Evolutionary conservation across 2,329 filamentous ascomycete species (phyloP), one percentile per base, ranked within the genome.

Genomic region (Ceratocystis eucalypticola): DNA sequence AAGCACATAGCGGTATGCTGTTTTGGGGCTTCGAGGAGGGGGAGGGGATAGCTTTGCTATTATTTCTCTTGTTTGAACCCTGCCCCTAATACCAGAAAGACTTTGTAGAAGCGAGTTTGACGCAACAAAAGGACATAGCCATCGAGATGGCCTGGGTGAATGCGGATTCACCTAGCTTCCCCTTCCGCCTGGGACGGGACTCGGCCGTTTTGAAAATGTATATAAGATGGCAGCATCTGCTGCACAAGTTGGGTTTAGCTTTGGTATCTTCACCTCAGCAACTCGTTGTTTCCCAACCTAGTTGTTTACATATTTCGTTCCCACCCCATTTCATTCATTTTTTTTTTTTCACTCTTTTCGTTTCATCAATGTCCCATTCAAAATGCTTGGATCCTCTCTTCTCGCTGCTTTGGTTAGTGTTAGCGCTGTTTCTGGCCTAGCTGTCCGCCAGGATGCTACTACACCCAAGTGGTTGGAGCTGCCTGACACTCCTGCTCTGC

Each of bases 401-500:
- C 46, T 67, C 20, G 37, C 53, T 37, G 50, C 65, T 15, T 62
- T 67, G 33, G 62, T 55, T 37, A 45, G 61, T 41, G 33, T 33
- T 22, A 25, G 41, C 61, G 33, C 41, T 22, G 61, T 57, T 62
- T 50, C 66, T 20, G 70, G 70, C 62, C 48, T 74, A 61, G 68
- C 71, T 45, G 62, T 73, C 55, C 70, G 71, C 48, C 71, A 72
- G 25, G 65, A 66, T 1, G 22, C 22, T 22, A 71, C 70, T 22
- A 22, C 22, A 3, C 72, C 73, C 1, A 68, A 72, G 28, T 76
- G 73, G 73, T 62, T 70, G 41, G 75, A 73, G 2, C 74, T 78
- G 1, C 77, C 76, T 1, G 45, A 73, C 0, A 78, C 76, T 0
- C 76, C 77, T 30, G 68, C 70, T 0, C 71, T 78, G 2, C 76